phyloP scores from a whole-genome alignment of 1,284 basidiomycete species.

The Singerocomus rubriflavus region DNA sequence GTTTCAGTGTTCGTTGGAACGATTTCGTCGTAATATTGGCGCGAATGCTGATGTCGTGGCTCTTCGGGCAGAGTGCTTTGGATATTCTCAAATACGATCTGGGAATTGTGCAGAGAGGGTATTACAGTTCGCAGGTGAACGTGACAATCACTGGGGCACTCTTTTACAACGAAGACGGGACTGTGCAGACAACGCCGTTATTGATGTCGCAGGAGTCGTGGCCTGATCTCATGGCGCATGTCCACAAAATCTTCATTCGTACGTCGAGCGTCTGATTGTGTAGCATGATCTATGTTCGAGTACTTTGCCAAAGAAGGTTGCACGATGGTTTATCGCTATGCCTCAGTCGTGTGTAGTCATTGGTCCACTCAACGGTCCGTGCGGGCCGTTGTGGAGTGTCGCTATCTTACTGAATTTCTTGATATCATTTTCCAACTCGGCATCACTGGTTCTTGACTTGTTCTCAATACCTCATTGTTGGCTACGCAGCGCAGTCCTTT shows the following conservation, averaged over 20 bases:
- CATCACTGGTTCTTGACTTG: too few relatives aligned
- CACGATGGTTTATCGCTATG: too few relatives aligned
- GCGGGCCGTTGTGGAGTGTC: too few relatives aligned
- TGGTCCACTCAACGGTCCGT: too few relatives aligned
- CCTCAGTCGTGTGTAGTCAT: too few relatives aligned
- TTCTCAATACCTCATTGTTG: neutral
- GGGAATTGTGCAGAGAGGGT: neutral
- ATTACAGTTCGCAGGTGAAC: neutral
- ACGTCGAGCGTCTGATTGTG: neutral
- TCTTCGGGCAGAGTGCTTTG: neutral
- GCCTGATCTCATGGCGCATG: slow-evolving; percentile 8
- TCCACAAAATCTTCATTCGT: slow-evolving; percentile 11
- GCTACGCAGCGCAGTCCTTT: slow-evolving; percentile 5
- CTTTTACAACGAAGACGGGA: slow-evolving; percentile 9
- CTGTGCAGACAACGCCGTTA: slow-evolving; percentile 3
- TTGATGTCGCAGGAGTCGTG: slow-evolving; percentile 9
- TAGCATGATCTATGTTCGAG: neutral
- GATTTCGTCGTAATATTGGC: neutral
- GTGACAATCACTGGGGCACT: slow-evolving; percentile 1
- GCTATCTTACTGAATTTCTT: too few relatives aligned
- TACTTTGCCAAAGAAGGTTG: neutral
- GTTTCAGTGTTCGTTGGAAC: slow-evolving; percentile 1
- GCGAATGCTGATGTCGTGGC: neutral
- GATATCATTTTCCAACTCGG: neutral
- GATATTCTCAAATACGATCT: neutral